A percentile compares a stretch with the other conserved stretches of the same genome.
Conservation (phyloP, 441 rosid genomes). For the Euphorbia neoarborescens region DNA sequence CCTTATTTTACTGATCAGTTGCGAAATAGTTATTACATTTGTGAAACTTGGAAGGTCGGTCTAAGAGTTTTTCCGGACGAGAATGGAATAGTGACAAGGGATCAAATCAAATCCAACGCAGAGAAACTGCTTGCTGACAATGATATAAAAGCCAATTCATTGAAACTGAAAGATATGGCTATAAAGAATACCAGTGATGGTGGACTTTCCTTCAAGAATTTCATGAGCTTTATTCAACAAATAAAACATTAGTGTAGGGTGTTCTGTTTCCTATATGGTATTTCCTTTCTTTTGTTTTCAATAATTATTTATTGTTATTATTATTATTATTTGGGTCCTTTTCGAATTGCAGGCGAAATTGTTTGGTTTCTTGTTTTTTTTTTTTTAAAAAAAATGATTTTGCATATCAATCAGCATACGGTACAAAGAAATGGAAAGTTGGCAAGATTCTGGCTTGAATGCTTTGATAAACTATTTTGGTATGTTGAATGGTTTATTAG, state of each 20-base stretch:
- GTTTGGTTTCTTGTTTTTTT: neutral
- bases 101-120: constrained; percentile 17
- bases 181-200: constrained; percentile 18
- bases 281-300: no score
- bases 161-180: constrained; percentile 24
- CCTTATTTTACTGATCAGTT: constrained; percentile 33
- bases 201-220: constrained; percentile 30
- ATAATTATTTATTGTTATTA: no score
- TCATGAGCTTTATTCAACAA: constrained; percentile 14
- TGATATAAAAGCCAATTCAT: constrained; percentile 20
- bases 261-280: neutral
- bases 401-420: neutral
- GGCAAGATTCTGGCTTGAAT: no score
- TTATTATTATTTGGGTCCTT: no score
- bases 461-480: no score
- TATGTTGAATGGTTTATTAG: no score
- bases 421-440: no score
- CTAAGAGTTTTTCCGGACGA: constrained; percentile 15
- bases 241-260: neutral
- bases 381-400: neutral
- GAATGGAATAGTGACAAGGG: constrained; percentile 22
- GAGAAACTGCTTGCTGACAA: constrained; percentile 7
- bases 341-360: neutral
- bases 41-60: constrained; percentile 31
- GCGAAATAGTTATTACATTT: constrained; percentile 23